phyloP scores from a whole-genome alignment of 169 alveolate species.

The Amoebophrya sp. region DNA sequence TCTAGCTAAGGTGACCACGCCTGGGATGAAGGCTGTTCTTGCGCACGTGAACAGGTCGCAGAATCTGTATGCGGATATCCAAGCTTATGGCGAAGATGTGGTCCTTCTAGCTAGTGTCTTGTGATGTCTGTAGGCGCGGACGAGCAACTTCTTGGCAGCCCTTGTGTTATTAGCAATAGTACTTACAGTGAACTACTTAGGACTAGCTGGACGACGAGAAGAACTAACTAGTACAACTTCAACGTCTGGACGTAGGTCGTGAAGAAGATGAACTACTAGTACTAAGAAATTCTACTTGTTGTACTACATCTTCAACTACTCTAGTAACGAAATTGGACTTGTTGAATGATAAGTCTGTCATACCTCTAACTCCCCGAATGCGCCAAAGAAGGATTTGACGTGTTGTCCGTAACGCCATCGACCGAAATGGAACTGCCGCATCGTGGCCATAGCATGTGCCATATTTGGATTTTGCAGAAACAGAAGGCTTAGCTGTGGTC shows the following conservation, averaged over 20 bases:
- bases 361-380: background rate
- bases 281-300: too few species aligned
- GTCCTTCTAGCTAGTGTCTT: background rate
- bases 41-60: background rate
- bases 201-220: background rate
- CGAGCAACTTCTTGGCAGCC: background rate
- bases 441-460: background rate
- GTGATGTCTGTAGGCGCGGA: background rate
- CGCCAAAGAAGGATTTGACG: background rate
- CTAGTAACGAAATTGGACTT: background rate
- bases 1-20: background rate
- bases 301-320: too few species aligned
- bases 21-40: background rate
- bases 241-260: background rate
- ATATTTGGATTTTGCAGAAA: background rate
- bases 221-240: background rate
- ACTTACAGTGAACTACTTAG: background rate
- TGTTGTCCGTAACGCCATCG: background rate
- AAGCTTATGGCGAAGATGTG: background rate
- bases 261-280: background rate
- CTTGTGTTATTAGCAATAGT: background rate
- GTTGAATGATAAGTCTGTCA: background rate
- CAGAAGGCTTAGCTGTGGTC: too few species aligned
- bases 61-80: background rate
- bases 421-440: background rate